A percentile compares a stretch with the other conserved stretches of the same genome.
Evolutionary conservation across 352 stramenopile genomes (phyloP).

Genomic region (Phytophthora hibernalis): DNA sequence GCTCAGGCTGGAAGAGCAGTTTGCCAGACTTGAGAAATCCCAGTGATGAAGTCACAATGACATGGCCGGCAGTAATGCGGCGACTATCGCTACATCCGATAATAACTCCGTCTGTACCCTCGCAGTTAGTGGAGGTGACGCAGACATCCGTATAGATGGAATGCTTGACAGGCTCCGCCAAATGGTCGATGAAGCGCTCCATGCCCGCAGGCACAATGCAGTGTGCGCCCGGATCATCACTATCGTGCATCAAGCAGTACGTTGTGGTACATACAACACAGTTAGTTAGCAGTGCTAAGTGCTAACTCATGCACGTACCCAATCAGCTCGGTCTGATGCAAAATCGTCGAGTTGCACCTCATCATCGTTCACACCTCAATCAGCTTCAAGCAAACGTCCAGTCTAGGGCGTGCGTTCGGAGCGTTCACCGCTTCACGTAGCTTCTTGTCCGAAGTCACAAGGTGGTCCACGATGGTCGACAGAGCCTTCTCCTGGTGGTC

Average conservation of each 20-base stretch:
- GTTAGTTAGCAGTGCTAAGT: neutral
- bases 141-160: conserved; percentile 45
- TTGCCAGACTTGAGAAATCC: conserved; percentile 56
- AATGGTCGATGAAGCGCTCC: conserved; percentile 57
- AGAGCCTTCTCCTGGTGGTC: conserved; percentile 36
- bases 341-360: conserved; percentile 69
- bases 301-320: conserved; percentile 44
- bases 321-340: conserved; percentile 54
- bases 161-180: conserved; percentile 39
- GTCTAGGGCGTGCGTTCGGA: conserved; percentile 32
- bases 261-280: neutral
- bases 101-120: conserved; percentile 35
- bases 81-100: conserved; percentile 44
- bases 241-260: neutral
- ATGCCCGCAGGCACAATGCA: conserved; percentile 62
- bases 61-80: conserved; percentile 40
- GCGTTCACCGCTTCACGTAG: conserved; percentile 22
- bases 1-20: conserved; percentile 57
- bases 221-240: conserved; percentile 58
- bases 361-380: conserved; percentile 58
- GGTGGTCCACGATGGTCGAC: conserved; percentile 44
- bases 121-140: conserved; percentile 41
- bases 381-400: conserved; percentile 53
- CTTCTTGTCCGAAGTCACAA: conserved; percentile 36
- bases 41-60: conserved; percentile 66